A percentile compares a stretch with the other conserved stretches of the same genome.
phyloP scores from a whole-genome alignment of 257 asterid genomes.

The Sherardia arvensis region DNA sequence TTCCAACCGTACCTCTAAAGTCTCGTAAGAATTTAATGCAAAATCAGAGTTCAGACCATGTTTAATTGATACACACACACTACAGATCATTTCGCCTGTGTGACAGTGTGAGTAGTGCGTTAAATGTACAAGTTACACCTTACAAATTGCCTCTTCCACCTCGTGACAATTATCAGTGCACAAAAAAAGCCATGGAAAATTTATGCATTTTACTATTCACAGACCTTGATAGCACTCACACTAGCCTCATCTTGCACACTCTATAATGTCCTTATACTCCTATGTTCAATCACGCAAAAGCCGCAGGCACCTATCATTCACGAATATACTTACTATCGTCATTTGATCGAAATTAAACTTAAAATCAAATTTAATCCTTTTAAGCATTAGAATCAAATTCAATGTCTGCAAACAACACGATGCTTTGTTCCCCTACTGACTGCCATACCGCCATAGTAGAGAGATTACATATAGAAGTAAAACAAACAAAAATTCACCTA shows the following conservation, averaged over 20 bases:
- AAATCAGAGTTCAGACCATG: too few relatives aligned
- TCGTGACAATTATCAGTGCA: too few relatives aligned
- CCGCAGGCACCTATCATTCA: conserved; percentile 24
- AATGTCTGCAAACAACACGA: conserved; percentile 4
- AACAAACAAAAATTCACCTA: conserved; percentile 17
- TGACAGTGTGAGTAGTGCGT: too few relatives aligned
- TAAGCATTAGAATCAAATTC: conserved; percentile 18
- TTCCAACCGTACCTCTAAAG: not conserved
- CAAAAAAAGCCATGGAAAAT: too few relatives aligned
- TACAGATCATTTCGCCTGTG: too few relatives aligned
- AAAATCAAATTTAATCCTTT: conserved; percentile 17
- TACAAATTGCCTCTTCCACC: too few relatives aligned
- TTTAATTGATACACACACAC: too few relatives aligned
- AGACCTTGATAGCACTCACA: too few relatives aligned
- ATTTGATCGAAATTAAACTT: conserved; percentile 9
- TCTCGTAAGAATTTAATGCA: not conserved
- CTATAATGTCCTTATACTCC: conserved; percentile 17
- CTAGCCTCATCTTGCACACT: conserved; percentile 17
- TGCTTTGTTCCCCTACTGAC: conserved; percentile 10
- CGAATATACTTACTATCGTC: conserved; percentile 20
- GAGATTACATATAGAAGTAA: conserved; percentile 21
- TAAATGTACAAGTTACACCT: too few relatives aligned
- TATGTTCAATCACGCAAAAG: conserved; percentile 15
- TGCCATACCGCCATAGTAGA: conserved; percentile 19
- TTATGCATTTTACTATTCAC: too few relatives aligned